Percentiles rank a stretch among this genome's conserved stretches.
These are phyloP conservation scores for Penicillium sp. DNA, from an alignment of 2,329 filamentous ascomycete species.

Conservation along the genomic window DNA sequence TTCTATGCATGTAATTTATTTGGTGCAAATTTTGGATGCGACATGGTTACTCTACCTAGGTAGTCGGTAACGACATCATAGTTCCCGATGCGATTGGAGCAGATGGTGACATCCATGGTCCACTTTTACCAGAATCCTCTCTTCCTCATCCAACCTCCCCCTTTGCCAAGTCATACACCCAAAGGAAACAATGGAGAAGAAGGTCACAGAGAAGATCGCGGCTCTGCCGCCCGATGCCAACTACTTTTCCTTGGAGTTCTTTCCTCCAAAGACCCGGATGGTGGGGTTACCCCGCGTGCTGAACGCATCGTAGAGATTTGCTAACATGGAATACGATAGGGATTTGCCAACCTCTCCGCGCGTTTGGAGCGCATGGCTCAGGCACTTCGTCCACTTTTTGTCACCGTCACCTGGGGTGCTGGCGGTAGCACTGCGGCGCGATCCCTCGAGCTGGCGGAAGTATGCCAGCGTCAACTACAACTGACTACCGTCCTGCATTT, in stretches of 20 bases:
- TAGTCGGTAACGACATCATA: constrained; percentile 21
- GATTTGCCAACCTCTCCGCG: constrained; percentile 87
- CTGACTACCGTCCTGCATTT: constrained; percentile 94
- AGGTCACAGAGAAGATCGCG: constrained; percentile 93
- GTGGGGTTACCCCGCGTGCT: constrained; percentile 44
- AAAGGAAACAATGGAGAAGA: constrained; percentile 67
- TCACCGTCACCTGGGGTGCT: constrained; percentile 97
- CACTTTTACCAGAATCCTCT: constrained; percentile 24
- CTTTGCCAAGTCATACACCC: constrained; percentile 16
- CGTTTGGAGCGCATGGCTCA: constrained; percentile 94
- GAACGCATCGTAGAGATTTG: constrained; percentile 8
- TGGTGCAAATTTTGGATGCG: constrained; percentile 6
- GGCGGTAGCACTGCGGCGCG: constrained; percentile 89
- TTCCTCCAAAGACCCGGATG: constrained; percentile 95
- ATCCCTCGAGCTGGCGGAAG: constrained; percentile 88
- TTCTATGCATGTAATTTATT: not conserved
- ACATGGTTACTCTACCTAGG: constrained; percentile 16
- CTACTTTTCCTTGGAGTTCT: constrained; percentile 98
- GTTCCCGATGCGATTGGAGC: constrained; percentile 18
- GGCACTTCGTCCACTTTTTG: constrained; percentile 85
- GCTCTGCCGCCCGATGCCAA: constrained; percentile 75
- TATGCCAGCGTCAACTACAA: constrained; percentile 87
- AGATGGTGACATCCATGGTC: constrained; percentile 17
- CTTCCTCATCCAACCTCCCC: constrained; percentile 20
- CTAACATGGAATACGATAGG: constrained; percentile 48